Evolutionary conservation across 2,329 filamentous ascomycete species (phyloP).

Genomic region (Sporothrix brunneoviolacea): DNA sequence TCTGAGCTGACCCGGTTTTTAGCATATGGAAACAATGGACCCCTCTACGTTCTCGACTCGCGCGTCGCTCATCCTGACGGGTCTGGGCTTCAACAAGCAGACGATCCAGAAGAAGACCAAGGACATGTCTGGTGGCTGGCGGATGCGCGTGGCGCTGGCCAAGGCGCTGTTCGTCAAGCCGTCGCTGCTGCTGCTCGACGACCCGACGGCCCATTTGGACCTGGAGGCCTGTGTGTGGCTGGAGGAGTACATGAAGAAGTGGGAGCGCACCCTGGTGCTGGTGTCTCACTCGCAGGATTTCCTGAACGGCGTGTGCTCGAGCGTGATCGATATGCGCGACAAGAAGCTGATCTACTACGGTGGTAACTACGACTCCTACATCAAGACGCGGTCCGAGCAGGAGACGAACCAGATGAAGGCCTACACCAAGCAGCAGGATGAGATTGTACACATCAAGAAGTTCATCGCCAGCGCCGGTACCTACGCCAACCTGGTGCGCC

Average conservation of each 20-base stretch:
- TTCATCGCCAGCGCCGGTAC: slow-evolving; percentile 99
- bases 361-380: slow-evolving; percentile 98
- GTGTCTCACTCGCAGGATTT: slow-evolving; percentile 99
- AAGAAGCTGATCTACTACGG: slow-evolving; percentile 93
- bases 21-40: slow-evolving; percentile 99
- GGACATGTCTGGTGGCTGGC: slow-evolving; percentile 99
- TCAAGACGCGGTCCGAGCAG: slow-evolving; percentile 89
- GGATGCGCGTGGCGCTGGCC: slow-evolving; percentile 96
- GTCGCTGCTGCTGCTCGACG: slow-evolving; percentile 88
- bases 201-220: slow-evolving; percentile 98
- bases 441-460: slow-evolving; percentile 99
- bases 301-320: slow-evolving; percentile 96
- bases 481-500: slow-evolving; percentile 96
- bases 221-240: slow-evolving; percentile 99
- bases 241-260: slow-evolving; percentile 99
- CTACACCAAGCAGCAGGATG: slow-evolving; percentile 97
- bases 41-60: slow-evolving; percentile 94
- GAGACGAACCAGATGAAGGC: slow-evolving; percentile 99
- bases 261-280: slow-evolving; percentile 92
- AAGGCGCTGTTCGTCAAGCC: slow-evolving; percentile 99
- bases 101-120: slow-evolving; percentile 99
- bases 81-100: slow-evolving; percentile 97
- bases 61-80: slow-evolving; percentile 91
- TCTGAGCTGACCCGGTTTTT: too few species aligned
- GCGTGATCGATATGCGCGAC: slow-evolving; percentile 96